Percentiles rank a stretch among this genome's conserved stretches.
phyloP scores from a whole-genome alignment of 78 protist genomes.

The Mastigamoeba balamuthi region DNA sequence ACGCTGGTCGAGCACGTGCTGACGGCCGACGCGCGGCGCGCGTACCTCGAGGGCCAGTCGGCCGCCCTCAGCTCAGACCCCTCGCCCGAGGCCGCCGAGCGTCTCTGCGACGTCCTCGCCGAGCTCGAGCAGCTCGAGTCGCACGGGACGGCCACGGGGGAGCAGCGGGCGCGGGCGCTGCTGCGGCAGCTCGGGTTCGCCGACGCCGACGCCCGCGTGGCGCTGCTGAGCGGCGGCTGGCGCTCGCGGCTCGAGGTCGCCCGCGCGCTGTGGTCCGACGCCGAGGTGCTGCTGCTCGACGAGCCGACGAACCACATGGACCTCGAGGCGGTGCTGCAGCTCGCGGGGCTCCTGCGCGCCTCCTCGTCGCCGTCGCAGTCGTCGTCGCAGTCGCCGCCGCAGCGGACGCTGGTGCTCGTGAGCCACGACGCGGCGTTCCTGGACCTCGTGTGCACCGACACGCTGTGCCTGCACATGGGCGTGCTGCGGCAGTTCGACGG shows the following conservation, averaged over 20 bases:
- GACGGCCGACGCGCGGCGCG: too few species aligned
- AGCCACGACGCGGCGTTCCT: constrained; percentile 67
- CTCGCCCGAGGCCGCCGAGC: not conserved
- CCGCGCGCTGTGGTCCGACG: constrained; percentile 56
- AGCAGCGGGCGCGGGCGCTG: constrained; percentile 3
- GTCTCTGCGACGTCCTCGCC: not conserved
- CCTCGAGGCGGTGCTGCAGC: constrained; percentile 38
- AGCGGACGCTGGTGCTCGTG: constrained; percentile 48
- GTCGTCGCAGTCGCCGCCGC: not conserved
- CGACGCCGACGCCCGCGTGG: constrained; percentile 8
- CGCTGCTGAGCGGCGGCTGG: constrained; percentile 85
- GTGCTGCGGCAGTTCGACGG: not conserved
- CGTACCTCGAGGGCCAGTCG: too few species aligned
- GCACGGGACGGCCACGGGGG: too few species aligned
- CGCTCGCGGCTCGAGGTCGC: constrained; percentile 73
- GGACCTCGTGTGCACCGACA: constrained; percentile 51
- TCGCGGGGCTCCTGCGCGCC: not conserved
- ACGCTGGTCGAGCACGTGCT: too few species aligned
- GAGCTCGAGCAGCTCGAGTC: not conserved
- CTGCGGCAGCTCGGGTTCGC: constrained; percentile 30
- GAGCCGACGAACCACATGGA: constrained; percentile 94
- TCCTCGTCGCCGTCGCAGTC: not conserved
- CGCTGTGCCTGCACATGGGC: constrained; percentile 24
- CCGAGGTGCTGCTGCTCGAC: constrained; percentile 72
- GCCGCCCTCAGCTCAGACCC: too few species aligned